Evolutionary conservation across 352 stramenopile genomes (phyloP), one percentile per base, ranked within the genome.

Genomic region (Phytophthora syringae): DNA sequence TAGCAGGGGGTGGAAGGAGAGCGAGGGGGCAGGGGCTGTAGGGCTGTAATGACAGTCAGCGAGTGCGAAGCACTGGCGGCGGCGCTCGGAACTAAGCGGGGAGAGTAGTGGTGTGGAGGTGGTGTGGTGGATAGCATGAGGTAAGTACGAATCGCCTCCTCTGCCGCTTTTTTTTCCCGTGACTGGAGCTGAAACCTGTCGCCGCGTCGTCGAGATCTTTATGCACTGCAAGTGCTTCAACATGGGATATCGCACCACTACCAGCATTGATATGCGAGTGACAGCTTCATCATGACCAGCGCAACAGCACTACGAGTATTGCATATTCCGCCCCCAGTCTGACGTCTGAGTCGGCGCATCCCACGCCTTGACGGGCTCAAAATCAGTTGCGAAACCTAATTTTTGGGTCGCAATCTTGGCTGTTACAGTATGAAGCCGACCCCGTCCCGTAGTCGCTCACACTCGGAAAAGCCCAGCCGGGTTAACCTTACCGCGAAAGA

Each of bases 301-400:
- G n/a, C n/a, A n/a, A n/a, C n/a, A n/a, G n/a, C n/a, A n/a, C n/a
- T n/a, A n/a, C n/a, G n/a, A n/a, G n/a, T n/a, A n/a, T n/a, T n/a
- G n/a, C n/a, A n/a, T n/a, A n/a, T n/a, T n/a, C n/a, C 27, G 5
- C 27, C 5, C 9, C 27, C 5, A 10, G 27, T 32, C 5, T 32
- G 36, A 6, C 22, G 44, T 50, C 43, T 34, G 43, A 50, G 22
- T 32, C 43, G 12, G 21, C 47, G 20, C 7, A 16, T 36, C 30
- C 58, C 58, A 54, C 48, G 27, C 43, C n/a, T 45, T 32, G 47
- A 64, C 37, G 47, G 10, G 18, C 36, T 25, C 16, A 54, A 58
- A 58, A 64, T 63, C 54, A 70, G 55, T 64, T 65, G 54, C 28
- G 61, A 64, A 58, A 59, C 43, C 21, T 36, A 58, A 54, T 32